Evolutionary conservation across 108 stramenopile species (phyloP).

Genomic region (Stephanodiscus minutulus): DNA sequence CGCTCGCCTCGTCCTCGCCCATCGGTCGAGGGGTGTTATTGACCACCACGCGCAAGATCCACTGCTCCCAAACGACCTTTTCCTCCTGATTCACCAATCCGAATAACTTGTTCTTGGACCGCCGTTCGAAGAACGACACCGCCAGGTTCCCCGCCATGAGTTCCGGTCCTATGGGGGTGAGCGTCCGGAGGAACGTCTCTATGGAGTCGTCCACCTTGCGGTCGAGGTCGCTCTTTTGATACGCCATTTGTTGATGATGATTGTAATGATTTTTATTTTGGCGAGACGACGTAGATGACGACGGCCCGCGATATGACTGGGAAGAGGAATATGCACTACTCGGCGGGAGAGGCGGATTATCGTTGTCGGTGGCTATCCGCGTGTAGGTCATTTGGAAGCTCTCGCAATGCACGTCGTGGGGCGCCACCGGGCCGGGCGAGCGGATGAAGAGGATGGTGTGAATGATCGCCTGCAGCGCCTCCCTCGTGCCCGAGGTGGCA

Average conservation of each 20-base stretch:
- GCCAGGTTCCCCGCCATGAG: conserved; percentile 76
- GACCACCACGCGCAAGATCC: conserved; percentile 82
- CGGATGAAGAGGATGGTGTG: conserved; percentile 88
- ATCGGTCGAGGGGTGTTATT: conserved; percentile 88
- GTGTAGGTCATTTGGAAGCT: conserved; percentile 82
- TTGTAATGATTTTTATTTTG: conserved; percentile 13
- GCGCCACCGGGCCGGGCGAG: conserved; percentile 80
- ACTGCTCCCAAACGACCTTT: conserved; percentile 85
- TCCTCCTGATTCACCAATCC: conserved; percentile 85
- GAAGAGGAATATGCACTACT: background rate
- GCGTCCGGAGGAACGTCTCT: conserved; percentile 68
- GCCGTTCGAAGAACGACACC: conserved; percentile 79
- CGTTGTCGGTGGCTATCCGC: conserved; percentile 63
- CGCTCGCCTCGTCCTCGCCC: conserved; percentile 73
- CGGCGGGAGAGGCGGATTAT: conserved; percentile 6
- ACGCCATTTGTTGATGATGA: conserved; percentile 20
- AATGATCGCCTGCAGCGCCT: conserved; percentile 82
- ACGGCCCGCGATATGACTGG: background rate
- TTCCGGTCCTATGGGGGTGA: conserved; percentile 84
- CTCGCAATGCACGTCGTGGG: conserved; percentile 80
- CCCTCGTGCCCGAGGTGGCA: conserved; percentile 79
- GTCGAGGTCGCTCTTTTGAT: conserved; percentile 65
- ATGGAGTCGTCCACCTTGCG: conserved; percentile 81
- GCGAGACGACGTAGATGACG: conserved; percentile 6
- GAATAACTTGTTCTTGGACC: conserved; percentile 78